phyloP scores from a whole-genome alignment of 768 basidiomycete genomes.

The Psilocybe azurescens region DNA sequence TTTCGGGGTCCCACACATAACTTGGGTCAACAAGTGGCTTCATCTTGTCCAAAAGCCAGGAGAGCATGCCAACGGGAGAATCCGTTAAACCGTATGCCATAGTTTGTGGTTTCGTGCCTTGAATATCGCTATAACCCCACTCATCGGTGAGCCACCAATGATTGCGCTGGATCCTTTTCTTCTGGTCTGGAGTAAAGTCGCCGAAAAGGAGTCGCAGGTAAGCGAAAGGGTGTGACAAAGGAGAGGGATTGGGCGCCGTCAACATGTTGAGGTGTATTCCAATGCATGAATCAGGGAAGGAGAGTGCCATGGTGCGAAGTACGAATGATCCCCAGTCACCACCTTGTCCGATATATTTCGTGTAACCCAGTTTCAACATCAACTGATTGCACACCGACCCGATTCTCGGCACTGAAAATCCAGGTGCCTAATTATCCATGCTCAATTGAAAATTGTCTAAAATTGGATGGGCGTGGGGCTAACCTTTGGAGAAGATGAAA shows the following conservation, averaged over 20 bases:
- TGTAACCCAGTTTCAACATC: constrained; percentile 36
- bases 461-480: background rate
- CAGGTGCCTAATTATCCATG: constrained; percentile 23
- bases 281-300: constrained; percentile 30
- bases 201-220: constrained; percentile 31
- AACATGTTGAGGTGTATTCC: constrained; percentile 35
- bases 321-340: constrained; percentile 40
- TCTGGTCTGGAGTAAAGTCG: constrained; percentile 37
- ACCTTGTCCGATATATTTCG: constrained; percentile 35
- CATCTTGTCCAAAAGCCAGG: constrained; percentile 53
- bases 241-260: constrained; percentile 27
- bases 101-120: constrained; percentile 50
- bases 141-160: constrained; percentile 34
- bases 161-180: constrained; percentile 31
- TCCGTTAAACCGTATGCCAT: constrained; percentile 52
- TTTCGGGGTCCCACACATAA: constrained; percentile 34
- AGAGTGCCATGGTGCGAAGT: constrained; percentile 30
- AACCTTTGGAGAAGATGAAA: constrained; percentile 37
- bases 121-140: constrained; percentile 40
- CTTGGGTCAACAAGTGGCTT: constrained; percentile 25
- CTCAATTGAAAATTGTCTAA: background rate
- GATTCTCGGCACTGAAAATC: constrained; percentile 28
- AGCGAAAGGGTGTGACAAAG: constrained; percentile 24
- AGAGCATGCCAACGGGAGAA: constrained; percentile 54
- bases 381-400: constrained; percentile 36